These are phyloP conservation scores for Leishmania lainsoni DNA, from an alignment of 208 protist genomes.

Conservation along the genomic window DNA sequence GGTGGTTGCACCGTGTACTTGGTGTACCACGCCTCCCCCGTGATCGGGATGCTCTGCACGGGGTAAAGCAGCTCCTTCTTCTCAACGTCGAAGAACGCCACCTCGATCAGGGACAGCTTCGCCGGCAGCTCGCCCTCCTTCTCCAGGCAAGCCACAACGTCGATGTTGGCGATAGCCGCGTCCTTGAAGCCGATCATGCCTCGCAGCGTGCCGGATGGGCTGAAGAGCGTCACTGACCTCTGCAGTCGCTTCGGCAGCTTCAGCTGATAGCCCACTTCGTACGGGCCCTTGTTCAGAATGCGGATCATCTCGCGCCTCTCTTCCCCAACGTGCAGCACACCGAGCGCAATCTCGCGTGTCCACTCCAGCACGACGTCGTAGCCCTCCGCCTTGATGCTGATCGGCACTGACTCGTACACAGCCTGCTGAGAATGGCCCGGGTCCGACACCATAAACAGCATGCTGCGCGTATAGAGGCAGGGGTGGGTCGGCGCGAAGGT, in stretches of 20 bases:
- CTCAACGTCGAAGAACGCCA: slow-evolving; percentile 81
- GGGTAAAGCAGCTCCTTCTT: slow-evolving; percentile 86
- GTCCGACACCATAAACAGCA: slow-evolving; percentile 74
- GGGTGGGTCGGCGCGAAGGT: slow-evolving; percentile 73
- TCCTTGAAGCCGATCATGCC: slow-evolving; percentile 89
- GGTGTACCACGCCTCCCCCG: slow-evolving; percentile 90
- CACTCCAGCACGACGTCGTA: slow-evolving; percentile 94
- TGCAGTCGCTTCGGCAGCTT: slow-evolving; percentile 76
- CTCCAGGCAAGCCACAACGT: slow-evolving; percentile 75
- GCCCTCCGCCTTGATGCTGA: slow-evolving; percentile 89
- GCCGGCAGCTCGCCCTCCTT: slow-evolving; percentile 82
- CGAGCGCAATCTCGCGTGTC: slow-evolving; percentile 91
- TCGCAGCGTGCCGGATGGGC: slow-evolving; percentile 67
- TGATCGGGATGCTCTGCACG: slow-evolving; percentile 77
- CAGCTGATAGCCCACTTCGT: slow-evolving; percentile 92
- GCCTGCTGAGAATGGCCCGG: slow-evolving; percentile 25
- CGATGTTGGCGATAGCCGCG: slow-evolving; percentile 76
- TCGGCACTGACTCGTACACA: slow-evolving; percentile 71
- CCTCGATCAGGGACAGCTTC: slow-evolving; percentile 79
- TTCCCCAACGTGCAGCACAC: slow-evolving; percentile 90
- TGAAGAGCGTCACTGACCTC: slow-evolving; percentile 60
- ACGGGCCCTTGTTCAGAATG: slow-evolving; percentile 94
- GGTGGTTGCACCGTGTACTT: slow-evolving; percentile 88
- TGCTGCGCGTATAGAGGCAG: slow-evolving; percentile 65
- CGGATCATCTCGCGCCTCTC: slow-evolving; percentile 67